A percentile compares a stretch with the other conserved stretches of the same genome.
Evolutionary conservation across 2,329 filamentous ascomycete genomes (phyloP).

Genomic region (Fusarium sp.): DNA sequence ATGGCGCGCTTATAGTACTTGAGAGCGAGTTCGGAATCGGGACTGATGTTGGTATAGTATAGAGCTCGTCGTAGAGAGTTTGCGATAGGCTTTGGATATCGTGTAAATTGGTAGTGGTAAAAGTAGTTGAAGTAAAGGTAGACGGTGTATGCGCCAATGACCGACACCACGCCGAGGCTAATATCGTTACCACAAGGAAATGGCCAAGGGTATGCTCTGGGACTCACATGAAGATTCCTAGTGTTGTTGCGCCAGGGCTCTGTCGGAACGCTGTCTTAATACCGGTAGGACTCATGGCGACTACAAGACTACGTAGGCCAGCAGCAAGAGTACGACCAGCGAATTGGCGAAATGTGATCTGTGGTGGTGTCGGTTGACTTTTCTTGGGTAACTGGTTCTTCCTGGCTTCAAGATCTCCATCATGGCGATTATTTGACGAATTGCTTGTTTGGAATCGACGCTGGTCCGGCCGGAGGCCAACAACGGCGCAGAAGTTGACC

Average conservation of each 20-base stretch:
- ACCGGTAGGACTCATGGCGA: conserved; percentile 47
- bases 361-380: conserved; percentile 30
- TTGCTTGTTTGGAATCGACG: conserved; percentile 42
- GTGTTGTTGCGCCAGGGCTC: conserved; percentile 42
- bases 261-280: conserved; percentile 48
- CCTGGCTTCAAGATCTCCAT: conserved; percentile 22
- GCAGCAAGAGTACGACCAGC: conserved; percentile 43
- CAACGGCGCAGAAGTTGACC: conserved; percentile 43
- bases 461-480: conserved; percentile 41
- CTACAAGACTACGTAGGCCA: conserved; percentile 46
- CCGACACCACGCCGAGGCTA: conserved; percentile 44
- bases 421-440: conserved; percentile 12
- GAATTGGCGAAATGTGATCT: conserved; percentile 45
- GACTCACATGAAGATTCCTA: conserved; percentile 46
- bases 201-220: not conserved
- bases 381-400: conserved; percentile 39
- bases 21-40: conserved; percentile 78
- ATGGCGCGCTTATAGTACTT: conserved; percentile 86
- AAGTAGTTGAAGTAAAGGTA: conserved; percentile 63
- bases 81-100: conserved; percentile 74
- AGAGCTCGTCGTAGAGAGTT: conserved; percentile 83
- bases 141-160: conserved; percentile 44
- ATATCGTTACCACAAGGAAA: not conserved
- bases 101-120: conserved; percentile 62
- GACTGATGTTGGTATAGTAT: conserved; percentile 82